These are phyloP conservation scores for Sporothrix pallida DNA, from an alignment of 2,329 filamentous ascomycete genomes.

Conservation along the genomic window DNA sequence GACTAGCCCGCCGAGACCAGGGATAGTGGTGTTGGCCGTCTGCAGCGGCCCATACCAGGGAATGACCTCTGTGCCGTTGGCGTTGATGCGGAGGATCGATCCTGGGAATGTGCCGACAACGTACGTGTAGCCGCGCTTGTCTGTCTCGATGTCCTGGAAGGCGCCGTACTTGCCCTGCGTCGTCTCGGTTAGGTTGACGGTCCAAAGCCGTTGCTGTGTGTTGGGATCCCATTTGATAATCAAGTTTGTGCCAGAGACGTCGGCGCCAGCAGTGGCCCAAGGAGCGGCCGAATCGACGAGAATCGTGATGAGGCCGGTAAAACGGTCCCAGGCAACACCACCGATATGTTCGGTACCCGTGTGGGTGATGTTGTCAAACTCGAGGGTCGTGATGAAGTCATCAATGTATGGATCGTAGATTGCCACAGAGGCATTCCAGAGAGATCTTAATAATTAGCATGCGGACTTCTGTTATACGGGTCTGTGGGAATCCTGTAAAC, in stretches of 20 bases:
- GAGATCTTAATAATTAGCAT: conserved; percentile 34
- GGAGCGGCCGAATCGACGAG: conserved; percentile 46
- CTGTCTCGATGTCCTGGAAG: conserved; percentile 50
- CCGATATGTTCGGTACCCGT: conserved; percentile 44
- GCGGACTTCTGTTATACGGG: background rate
- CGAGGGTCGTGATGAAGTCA: conserved; percentile 40
- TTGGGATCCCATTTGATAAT: conserved; percentile 47
- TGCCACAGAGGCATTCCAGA: conserved; percentile 46
- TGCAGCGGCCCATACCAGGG: conserved; percentile 45
- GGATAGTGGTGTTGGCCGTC: conserved; percentile 41
- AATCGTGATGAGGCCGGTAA: conserved; percentile 45
- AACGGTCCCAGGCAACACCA: conserved; percentile 46
- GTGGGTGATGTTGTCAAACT: conserved; percentile 44
- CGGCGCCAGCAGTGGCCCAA: conserved; percentile 45
- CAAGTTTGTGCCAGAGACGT: conserved; percentile 48
- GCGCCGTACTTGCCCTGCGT: conserved; percentile 45
- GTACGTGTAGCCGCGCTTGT: conserved; percentile 46
- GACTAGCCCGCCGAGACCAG: conserved; percentile 43
- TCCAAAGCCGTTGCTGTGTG: conserved; percentile 42
- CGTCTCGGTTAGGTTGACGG: conserved; percentile 44
- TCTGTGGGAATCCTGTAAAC: conserved; percentile 9
- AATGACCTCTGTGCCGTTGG: conserved; percentile 41
- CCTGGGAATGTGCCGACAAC: conserved; percentile 49
- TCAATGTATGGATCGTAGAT: conserved; percentile 46
- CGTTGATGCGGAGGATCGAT: conserved; percentile 45